Evolutionary conservation across 371 early-diverging fungal species (phyloP).

Genomic region (Mortierella sp.): DNA sequence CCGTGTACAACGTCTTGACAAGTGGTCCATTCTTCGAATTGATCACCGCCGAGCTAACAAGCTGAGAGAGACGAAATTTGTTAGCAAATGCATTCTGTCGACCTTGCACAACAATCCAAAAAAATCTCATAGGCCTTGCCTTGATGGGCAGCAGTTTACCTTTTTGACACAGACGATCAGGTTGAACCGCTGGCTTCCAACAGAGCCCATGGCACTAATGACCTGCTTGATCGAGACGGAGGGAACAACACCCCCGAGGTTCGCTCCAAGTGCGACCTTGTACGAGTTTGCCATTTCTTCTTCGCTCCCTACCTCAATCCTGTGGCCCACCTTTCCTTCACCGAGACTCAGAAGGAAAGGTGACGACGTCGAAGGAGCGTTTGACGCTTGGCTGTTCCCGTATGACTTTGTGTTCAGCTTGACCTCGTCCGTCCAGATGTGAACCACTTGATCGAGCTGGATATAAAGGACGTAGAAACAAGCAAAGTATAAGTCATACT

Average conservation of each 20-base stretch:
- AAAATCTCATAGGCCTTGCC: neutral
- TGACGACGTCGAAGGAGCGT: conserved; percentile 27
- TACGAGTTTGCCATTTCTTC: conserved; percentile 24
- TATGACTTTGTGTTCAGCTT: conserved; percentile 28
- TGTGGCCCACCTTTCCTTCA: conserved; percentile 46
- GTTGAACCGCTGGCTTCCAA: conserved; percentile 25
- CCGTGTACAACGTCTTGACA: conserved; percentile 15
- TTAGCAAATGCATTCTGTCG: too few relatives aligned
- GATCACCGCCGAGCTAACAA: conserved; percentile 17
- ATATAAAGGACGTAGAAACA: too few relatives aligned
- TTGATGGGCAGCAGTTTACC: neutral
- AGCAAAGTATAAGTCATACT: too few relatives aligned
- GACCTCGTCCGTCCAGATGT: conserved; percentile 50
- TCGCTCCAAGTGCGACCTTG: conserved; percentile 31
- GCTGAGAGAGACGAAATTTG: neutral
- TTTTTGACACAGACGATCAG: conserved; percentile 37
- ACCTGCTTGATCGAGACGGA: conserved; percentile 31
- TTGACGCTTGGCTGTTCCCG: neutral
- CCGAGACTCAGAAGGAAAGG: conserved; percentile 27
- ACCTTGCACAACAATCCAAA: neutral
- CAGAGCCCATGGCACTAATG: conserved; percentile 1
- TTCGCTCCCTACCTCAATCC: conserved; percentile 33
- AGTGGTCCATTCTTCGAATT: conserved; percentile 37
- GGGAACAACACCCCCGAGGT: conserved; percentile 29
- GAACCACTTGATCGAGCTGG: conserved; percentile 53